Evolutionary conservation across 208 protist genomes (phyloP), one percentile per base, ranked within the genome.

Genomic region (Trypanosoma platydactyli): DNA sequence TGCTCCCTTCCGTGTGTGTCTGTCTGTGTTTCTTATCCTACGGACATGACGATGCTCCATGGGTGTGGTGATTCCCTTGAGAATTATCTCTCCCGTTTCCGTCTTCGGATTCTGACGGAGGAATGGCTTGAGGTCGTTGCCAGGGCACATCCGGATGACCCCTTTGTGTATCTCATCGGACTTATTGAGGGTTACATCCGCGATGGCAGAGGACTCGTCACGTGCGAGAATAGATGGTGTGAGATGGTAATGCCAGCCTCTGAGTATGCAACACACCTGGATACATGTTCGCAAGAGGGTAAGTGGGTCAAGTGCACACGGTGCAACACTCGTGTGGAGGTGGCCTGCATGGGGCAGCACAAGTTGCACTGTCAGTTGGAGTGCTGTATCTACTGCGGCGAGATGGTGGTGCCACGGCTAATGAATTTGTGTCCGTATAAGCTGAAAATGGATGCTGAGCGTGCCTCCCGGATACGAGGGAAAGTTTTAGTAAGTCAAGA

Each of bases 151-250:
- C 88, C 88, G 0, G 67, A 79, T 25, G 84, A 94, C 57, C 88
- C 88, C 0, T 91, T 81, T 56, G 54, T 79, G 46, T 84, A 71
- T 42, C 67, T 94, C 24, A 83, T 91, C n/a, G 72, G 79, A 13
- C 79, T 79, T 45, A 84, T 84, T 7, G 51, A 42, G 16, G 68
- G 71, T 6, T 84, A 91, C 52, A 82, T 76, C 22, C 54, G 62
- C 49, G 71, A 69, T 65, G 80, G 76, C 18, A 70, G 77, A n/a
- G 88, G 84, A 56, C 71, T 94, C 55, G 82, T 91, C 30, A 91
- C 78, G 20, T 94, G 88, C 58, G 69, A 74, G 18, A 94, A 94
- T 69, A 55, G 57, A 20, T 94, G 88, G 88, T 94, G 88, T 58
- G 77, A 79, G 50, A 84, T 86, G 77, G 79, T 80, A 27, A 87